Base-by-base conservation (phyloP, 2,329 filamentous ascomycete species). In the Trichoderma gracile region DNA sequence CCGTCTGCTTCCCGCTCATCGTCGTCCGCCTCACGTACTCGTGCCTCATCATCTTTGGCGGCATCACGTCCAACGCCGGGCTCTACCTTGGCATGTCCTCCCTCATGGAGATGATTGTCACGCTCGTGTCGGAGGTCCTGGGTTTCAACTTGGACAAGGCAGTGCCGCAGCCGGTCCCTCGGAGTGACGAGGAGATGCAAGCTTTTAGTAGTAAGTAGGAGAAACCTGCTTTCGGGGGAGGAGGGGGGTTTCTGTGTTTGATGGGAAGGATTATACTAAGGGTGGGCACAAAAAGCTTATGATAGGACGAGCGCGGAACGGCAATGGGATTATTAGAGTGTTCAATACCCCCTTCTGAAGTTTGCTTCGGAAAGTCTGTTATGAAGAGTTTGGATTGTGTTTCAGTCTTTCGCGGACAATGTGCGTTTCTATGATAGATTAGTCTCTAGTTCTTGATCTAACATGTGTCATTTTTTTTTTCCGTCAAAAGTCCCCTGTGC, bases 101-200 rank as follows among this genome's bases (percentile, higher is more conserved):
- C 25, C 69, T 76, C 54, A 73, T 74, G 72, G 76, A 77, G 68
- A 73, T 75, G 46, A 62, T 74, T 25, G 70, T 76, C 21, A 72
- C 71, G 3, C 50, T 76, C 19, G 67, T 76, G 42, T 72, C 73
- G 58, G 69, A 75, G 54, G 54, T 67, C 1, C 63, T 76, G 14
- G 75, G 75, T 3, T 74, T 77, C 47, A 70, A 69, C 9, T 66
- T 77, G 21, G 65, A 69, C 50, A 73, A 71, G 66, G 65, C 54
- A 6, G 63, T 70, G 1, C 64, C 67, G 8, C 42, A 53, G 2
- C 52, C 65, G 9, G 23, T 45, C 15, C 43, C 49, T 5, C 47
- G 66, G 67, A 63, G 45, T 3, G 65, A 69, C n/a, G 57, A 63
- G n/a, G 65, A 66, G 53, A 63, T 65, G 64, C 54, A 64, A 43